A percentile compares a stretch with the other conserved stretches of the same genome.
These are phyloP conservation scores for Nymphaea thermarum DNA, from an alignment of 164 flowering plant species.

Conservation along the genomic window DNA sequence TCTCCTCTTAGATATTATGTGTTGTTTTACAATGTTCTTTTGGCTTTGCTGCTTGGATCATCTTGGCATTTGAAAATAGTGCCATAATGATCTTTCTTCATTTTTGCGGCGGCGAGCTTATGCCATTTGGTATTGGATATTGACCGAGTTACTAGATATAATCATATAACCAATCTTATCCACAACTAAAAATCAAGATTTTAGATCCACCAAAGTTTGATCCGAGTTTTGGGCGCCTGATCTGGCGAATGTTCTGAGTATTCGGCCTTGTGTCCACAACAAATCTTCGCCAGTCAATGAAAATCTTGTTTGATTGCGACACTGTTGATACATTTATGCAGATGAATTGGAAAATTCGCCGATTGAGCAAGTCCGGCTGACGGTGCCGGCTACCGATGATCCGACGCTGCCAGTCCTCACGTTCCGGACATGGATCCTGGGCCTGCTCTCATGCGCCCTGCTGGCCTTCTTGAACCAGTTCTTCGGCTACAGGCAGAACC, in stretches of 20 bases:
- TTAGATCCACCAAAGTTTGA: no score
- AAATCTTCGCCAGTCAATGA: not conserved
- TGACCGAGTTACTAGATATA: no score
- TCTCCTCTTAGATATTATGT: no score
- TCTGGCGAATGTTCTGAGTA: no score
- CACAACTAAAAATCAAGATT: not conserved
- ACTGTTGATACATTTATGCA: not conserved
- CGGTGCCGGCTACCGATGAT: slow-evolving; percentile 7
- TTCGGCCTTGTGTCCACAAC: not conserved
- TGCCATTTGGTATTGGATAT: no score
- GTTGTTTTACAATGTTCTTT: no score
- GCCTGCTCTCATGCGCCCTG: slow-evolving; percentile 3
- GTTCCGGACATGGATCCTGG: slow-evolving; percentile 4
- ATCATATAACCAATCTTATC: no score
- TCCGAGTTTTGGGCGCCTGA: no score
- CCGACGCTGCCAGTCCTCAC: slow-evolving; percentile 4
- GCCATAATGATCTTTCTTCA: no score
- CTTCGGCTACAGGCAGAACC: slow-evolving; percentile 8
- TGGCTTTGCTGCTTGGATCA: no score
- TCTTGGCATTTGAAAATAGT: no score
- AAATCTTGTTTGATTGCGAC: not conserved
- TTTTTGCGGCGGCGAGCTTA: no score
- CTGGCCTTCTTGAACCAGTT: slow-evolving; percentile 10
- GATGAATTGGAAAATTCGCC: not conserved
- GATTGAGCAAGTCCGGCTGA: slow-evolving; percentile 4